Evolutionary conservation across 768 basidiomycete species (phyloP).

Genomic region (Rhodotorula diobovata): DNA sequence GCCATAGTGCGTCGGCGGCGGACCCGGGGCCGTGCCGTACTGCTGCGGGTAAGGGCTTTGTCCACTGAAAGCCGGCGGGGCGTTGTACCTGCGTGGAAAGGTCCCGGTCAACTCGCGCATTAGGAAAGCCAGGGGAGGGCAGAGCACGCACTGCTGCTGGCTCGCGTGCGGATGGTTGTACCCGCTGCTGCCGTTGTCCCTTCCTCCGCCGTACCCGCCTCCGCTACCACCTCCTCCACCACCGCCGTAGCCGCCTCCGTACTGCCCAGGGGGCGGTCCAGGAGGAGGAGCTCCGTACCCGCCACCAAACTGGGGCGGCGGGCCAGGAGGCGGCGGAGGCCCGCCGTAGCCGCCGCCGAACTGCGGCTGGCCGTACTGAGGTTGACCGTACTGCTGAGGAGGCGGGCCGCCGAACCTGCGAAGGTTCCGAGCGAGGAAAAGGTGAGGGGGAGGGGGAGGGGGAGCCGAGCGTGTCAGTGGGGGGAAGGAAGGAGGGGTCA

Average conservation of each 20-base stretch:
- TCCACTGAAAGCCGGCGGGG: constrained; percentile 13
- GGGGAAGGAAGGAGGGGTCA: too few relatives aligned
- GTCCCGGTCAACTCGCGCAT: too few relatives aligned
- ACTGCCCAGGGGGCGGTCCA: constrained; percentile 7
- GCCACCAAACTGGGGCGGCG: neutral
- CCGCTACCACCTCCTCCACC: neutral
- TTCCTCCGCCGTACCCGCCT: neutral
- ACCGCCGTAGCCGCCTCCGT: neutral
- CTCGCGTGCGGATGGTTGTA: constrained; percentile 22
- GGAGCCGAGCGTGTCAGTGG: too few relatives aligned
- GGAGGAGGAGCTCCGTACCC: neutral
- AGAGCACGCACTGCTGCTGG: constrained; percentile 23
- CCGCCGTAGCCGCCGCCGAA: neutral
- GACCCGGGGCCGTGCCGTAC: constrained; percentile 6
- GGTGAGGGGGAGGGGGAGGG: too few relatives aligned
- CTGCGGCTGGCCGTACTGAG: neutral
- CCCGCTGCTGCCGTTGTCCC: constrained; percentile 11
- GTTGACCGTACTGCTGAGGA: neutral
- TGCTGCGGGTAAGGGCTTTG: constrained; percentile 21
- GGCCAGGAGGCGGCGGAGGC: neutral
- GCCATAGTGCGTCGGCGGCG: constrained; percentile 36
- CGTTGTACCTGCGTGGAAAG: constrained; percentile 5
- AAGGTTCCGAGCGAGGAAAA: neutral
- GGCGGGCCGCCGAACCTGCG: neutral
- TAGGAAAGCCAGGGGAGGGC: neutral